These are phyloP conservation scores for Hypoxylon crocopeplum DNA, from an alignment of 495 filamentous ascomycete species.

Conservation along the genomic window DNA sequence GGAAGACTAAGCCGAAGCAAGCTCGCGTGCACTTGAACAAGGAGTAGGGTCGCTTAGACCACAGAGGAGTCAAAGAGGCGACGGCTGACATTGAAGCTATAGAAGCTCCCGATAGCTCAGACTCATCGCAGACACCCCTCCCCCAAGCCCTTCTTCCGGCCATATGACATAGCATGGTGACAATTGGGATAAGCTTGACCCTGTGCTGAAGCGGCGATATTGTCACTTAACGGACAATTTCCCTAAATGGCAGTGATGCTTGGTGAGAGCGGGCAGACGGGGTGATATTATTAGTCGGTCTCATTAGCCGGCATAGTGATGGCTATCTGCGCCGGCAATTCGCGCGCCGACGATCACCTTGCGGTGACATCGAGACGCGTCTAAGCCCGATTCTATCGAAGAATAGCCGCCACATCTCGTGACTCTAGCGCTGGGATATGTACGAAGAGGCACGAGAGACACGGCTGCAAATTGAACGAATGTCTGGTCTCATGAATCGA, in stretches of 20 bases:
- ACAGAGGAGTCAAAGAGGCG: constrained; percentile 1
- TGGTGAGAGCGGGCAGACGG: constrained; percentile 14
- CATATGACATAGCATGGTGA: constrained; percentile 18
- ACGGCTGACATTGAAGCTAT: constrained; percentile 1
- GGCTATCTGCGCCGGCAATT: constrained; percentile 31
- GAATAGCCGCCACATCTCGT: not conserved
- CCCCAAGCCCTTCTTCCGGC: constrained; percentile 22
- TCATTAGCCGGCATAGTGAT: constrained; percentile 39
- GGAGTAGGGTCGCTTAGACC: not conserved
- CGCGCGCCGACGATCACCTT: constrained; percentile 10
- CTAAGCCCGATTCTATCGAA: not conserved
- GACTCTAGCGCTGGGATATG: not conserved
- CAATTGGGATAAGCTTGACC: constrained; percentile 5
- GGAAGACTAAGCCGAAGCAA: not conserved
- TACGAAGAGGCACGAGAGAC: not conserved
- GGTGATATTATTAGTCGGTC: constrained; percentile 28
- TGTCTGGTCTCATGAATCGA: not conserved
- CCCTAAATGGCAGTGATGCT: constrained; percentile 19
- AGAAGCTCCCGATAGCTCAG: constrained; percentile 9
- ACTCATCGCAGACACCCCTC: constrained; percentile 2
- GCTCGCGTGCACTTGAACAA: not conserved
- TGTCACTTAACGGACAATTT: constrained; percentile 27
- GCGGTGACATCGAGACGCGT: not conserved
- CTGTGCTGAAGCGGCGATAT: not conserved
- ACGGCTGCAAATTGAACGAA: not conserved